Evolutionary conservation across 2,329 filamentous ascomycete species (phyloP).

Genomic region (Calonectria honghensis): DNA sequence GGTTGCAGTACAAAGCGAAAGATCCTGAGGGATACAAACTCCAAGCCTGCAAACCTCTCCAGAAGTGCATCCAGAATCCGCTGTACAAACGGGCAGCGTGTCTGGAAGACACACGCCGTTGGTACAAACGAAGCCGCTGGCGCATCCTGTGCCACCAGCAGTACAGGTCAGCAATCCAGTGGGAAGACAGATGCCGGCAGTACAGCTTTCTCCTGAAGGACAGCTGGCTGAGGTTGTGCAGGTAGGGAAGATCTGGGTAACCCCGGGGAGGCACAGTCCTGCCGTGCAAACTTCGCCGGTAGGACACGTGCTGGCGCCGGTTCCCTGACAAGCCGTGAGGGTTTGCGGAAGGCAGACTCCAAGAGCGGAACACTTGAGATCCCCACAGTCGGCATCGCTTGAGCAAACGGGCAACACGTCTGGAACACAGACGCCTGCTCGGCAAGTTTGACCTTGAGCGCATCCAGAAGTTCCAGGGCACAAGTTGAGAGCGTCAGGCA

Average conservation of each 20-base stretch:
- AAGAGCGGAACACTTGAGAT: conserved; percentile 26
- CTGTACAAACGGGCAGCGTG: neutral
- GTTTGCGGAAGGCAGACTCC: conserved; percentile 22
- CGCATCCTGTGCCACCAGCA: neutral
- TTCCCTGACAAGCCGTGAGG: conserved; percentile 1
- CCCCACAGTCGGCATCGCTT: conserved; percentile 21
- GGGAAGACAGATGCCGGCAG: neutral
- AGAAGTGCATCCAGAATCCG: neutral
- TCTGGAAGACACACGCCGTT: conserved; percentile 30
- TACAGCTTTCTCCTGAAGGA: conserved; percentile 10
- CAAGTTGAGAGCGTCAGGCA: neutral
- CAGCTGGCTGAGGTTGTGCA: conserved; percentile 20
- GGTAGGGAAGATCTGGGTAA: neutral
- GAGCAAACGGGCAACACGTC: conserved; percentile 9
- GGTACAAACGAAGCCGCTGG: conserved; percentile 9
- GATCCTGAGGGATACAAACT: conserved; percentile 23
- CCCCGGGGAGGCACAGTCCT: conserved; percentile 12
- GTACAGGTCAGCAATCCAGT: conserved; percentile 19
- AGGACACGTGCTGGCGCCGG: neutral
- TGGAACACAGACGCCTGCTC: conserved; percentile 26
- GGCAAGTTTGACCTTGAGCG: conserved; percentile 8
- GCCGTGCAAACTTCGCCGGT: neutral
- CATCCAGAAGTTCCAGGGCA: conserved; percentile 21
- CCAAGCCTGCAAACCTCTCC: conserved; percentile 2
- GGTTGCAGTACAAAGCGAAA: neutral